Evolutionary conservation across 352 stramenopile genomes (phyloP), one percentile per base, ranked within the genome.

Genomic region (Pythium utonaiense): DNA sequence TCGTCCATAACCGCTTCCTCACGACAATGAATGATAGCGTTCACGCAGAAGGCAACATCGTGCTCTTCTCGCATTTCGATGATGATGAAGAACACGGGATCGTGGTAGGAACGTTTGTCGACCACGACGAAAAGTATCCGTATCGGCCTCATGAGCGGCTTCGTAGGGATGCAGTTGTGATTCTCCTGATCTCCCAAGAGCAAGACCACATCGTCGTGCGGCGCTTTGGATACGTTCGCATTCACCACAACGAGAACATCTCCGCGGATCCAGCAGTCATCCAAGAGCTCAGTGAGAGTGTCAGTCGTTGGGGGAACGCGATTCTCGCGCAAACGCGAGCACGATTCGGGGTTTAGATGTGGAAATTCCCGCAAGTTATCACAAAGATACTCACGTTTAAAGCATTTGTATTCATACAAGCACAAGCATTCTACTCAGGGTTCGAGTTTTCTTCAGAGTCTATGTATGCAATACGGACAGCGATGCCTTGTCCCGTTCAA

Each of bases 61-160:
- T 50, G 10, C 16, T 59, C 19, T 63, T 68, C 28, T 36, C 47
- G 6, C 54, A 64, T 27, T 68, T 36, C 30, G 61, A 68, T 22
- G 28, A 56, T 12, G 54, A 67, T 0, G 34, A 49, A 9, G 48
- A 68, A 47, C 74, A 62, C 45, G 70, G 66, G 16, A 45, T 77
- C 25, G 19, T 65, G 21, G 21, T 68, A 0, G 73, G 53, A 36
- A 65, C 67, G 27, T 80, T 69, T 19, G 71, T 81, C 10, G 57
- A 81, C 27, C 28, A 69, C 22, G 70, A 81, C 49, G 70, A 73
- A 12, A 44, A 69, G 27, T 66, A 78, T 25, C 73, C 73, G 25
- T 81, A 77, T 53, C 44, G 44, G 6, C 53, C 70, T 13, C 21
- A 40, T 14, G 53, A 76, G 28, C 41, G 54, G 24, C n/a, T 61